Conservation (phyloP, 2,329 filamentous ascomycete genomes). For the Nemania sp. region DNA sequence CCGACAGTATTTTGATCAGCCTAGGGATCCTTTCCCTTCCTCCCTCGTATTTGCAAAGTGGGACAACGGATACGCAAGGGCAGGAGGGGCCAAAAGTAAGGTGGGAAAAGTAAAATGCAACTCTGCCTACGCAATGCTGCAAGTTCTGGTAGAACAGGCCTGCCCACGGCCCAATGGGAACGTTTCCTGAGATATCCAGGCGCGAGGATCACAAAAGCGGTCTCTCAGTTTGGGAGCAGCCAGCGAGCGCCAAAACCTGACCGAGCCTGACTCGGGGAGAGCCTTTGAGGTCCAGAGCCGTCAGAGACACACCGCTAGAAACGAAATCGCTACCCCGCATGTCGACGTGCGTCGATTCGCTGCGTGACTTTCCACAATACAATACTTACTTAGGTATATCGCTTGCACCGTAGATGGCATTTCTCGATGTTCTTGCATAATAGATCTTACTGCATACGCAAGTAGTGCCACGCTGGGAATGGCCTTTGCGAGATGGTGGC, state of each 20-base stretch:
- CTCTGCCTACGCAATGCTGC: constrained; percentile 20
- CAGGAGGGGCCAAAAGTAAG: neutral
- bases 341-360: neutral
- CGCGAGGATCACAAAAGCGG: constrained; percentile 33
- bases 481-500: neutral
- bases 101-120: constrained; percentile 29
- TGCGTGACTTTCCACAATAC: constrained; percentile 5
- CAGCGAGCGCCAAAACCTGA: too few species aligned
- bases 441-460: neutral
- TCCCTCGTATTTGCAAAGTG: neutral
- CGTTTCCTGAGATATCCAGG: constrained; percentile 31
- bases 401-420: neutral
- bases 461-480: neutral
- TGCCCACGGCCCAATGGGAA: constrained; percentile 35
- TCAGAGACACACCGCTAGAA: constrained; percentile 15
- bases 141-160: constrained; percentile 21
- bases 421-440: neutral
- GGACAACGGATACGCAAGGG: too few species aligned
- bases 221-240: constrained; percentile 29
- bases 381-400: neutral
- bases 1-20: too few species aligned
- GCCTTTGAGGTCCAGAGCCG: neutral
- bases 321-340: neutral
- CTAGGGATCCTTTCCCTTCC: neutral
- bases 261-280: neutral